Base-by-base conservation (phyloP, 306 rosid species). In the Castanea mollissima region DNA sequence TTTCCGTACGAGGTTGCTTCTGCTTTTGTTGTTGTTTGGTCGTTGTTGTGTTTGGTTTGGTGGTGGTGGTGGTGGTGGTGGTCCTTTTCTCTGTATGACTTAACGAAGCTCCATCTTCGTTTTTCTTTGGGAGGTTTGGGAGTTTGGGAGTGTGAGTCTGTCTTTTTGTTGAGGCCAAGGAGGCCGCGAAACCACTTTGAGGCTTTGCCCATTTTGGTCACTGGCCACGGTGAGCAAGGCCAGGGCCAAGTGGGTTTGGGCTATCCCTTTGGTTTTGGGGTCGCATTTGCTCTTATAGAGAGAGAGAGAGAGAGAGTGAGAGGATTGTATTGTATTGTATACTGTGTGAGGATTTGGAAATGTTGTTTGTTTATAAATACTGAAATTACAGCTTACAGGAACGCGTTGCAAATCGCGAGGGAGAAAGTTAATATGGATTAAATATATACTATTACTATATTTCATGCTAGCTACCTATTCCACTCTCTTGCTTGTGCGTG, bases 151-250 rank as follows among this genome's bases (percentile, higher is more conserved):
- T 31, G 15, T 0, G 82, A 41, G 67, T 88, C 76, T 3, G 85
- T 60, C 59, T 64, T 92, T 54, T 49, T 85, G 5, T 49, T 85
- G 6, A 85, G 87, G 29, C 87, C 89, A 13, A 94, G 84, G 38
- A 94, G 81, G 21, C 83, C 85, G 31, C 97, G 91, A 49, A 94
- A 90, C 97, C 97, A 94, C 74, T 85, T 88, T 0, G 94, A 81
- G 21, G 97, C 96, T 80, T 83, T 94, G 15, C 96, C 97, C 98
- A 95, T 94, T 52, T 52, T 31, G 23, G 52, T 35, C 52, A 68
- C 25, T n/a, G 77, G 46, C 46, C 46, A 25, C 4, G 59, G 54
- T 10, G 73, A 27, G 12, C 46, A 8, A 49, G 54, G 54, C 16
- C 15, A 16, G 31, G 20, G 76, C 41, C 13, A 19, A 68, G 49